These are phyloP conservation scores for Cystobasidium onofrii DNA, from an alignment of 768 basidiomycete species.

Conservation along the genomic window DNA sequence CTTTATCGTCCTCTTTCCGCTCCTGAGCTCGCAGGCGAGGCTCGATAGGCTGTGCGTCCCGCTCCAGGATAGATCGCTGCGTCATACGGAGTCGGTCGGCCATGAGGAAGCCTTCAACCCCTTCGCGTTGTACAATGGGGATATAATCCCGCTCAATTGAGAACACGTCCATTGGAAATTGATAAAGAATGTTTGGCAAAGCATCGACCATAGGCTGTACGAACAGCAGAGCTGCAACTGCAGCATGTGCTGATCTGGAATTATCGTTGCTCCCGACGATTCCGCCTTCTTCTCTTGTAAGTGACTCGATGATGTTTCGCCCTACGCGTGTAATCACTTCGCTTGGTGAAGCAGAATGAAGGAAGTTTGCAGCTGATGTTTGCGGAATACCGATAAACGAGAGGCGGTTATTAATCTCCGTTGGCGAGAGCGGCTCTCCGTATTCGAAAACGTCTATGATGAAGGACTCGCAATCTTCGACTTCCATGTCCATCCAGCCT, in stretches of 20 bases:
- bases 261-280: neutral
- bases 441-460: conserved; percentile 25
- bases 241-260: conserved; percentile 21
- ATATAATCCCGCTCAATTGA: conserved; percentile 21
- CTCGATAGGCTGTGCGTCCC: conserved; percentile 3
- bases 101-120: conserved; percentile 11
- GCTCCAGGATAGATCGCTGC: conserved; percentile 7
- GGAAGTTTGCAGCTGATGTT: neutral
- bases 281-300: conserved; percentile 3
- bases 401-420: neutral
- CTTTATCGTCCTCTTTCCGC: conserved; percentile 1
- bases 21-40: conserved; percentile 19
- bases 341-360: conserved; percentile 5
- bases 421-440: neutral
- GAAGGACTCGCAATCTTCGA: neutral
- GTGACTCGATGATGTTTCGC: conserved; percentile 16
- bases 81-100: neutral
- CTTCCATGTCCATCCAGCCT: conserved; percentile 11
- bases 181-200: conserved; percentile 22
- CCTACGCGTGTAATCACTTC: conserved; percentile 18
- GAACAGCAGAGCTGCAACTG: conserved; percentile 24
- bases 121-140: conserved; percentile 13
- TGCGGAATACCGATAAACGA: conserved; percentile 9
- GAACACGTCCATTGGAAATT: conserved; percentile 30
- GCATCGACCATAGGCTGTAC: conserved; percentile 27